phyloP scores from a whole-genome alignment of 2,329 filamentous ascomycete genomes.

The Alternaria triticina region DNA sequence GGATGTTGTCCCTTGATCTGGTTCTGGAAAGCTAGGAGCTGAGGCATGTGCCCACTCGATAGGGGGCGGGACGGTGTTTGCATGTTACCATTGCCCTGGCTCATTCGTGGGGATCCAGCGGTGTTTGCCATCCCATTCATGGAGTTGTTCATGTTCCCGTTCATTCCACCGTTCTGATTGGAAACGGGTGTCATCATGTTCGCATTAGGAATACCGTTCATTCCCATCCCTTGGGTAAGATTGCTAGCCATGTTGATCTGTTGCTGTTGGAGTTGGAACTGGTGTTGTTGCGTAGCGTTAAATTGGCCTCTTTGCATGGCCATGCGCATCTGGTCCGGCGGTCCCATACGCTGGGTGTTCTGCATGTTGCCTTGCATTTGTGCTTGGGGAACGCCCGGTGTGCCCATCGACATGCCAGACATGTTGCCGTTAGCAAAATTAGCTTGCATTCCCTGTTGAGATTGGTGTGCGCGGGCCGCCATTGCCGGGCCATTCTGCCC shows the following conservation, averaged over 20 bases:
- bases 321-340: constrained; percentile 49
- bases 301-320: constrained; percentile 48
- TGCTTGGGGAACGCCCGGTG: constrained; percentile 69
- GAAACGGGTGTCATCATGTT: constrained; percentile 43
- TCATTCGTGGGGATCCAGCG: constrained; percentile 43
- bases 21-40: constrained; percentile 41
- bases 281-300: constrained; percentile 42
- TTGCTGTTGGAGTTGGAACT: constrained; percentile 48
- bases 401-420: constrained; percentile 60
- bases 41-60: constrained; percentile 44
- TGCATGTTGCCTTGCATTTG: constrained; percentile 69
- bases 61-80: constrained; percentile 37
- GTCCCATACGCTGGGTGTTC: constrained; percentile 64
- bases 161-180: constrained; percentile 45
- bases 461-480: constrained; percentile 42
- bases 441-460: constrained; percentile 55
- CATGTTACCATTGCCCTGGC: constrained; percentile 38
- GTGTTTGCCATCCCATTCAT: constrained; percentile 47
- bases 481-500: constrained; percentile 41
- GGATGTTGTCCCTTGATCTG: constrained; percentile 44
- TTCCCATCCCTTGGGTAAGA: constrained; percentile 38
- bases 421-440: constrained; percentile 57
- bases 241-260: constrained; percentile 47
- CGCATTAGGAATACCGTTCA: constrained; percentile 45
- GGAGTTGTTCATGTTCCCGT: constrained; percentile 35